These are phyloP conservation scores for Pestalotiopsis sp. DNA, from an alignment of 2,329 filamentous ascomycete species.

Conservation along the genomic window DNA sequence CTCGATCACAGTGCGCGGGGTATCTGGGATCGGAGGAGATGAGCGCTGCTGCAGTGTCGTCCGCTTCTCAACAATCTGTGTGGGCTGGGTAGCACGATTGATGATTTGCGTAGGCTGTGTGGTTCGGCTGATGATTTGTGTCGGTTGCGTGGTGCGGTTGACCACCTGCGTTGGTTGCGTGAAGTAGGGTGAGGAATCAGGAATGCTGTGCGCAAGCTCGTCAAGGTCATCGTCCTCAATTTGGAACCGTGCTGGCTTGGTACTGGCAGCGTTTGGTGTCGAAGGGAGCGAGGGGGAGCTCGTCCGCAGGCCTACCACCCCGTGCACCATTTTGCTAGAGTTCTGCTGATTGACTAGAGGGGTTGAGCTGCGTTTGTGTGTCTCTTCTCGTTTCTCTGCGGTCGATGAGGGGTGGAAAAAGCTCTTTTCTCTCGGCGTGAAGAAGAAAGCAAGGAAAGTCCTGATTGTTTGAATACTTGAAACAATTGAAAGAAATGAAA, in stretches of 20 bases:
- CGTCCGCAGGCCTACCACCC: slow-evolving; percentile 14
- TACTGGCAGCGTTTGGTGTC: slow-evolving; percentile 13
- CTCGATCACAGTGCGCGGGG: slow-evolving; percentile 61
- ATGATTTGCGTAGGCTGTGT: slow-evolving; percentile 67
- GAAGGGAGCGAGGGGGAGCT: slow-evolving; percentile 19
- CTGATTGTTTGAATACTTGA: background rate
- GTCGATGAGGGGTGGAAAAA: background rate
- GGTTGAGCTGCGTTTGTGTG: background rate
- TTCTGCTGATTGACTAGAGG: background rate
- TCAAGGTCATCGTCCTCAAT: slow-evolving; percentile 44
- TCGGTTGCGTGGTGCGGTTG: slow-evolving; percentile 49
- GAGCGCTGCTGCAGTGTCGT: slow-evolving; percentile 34
- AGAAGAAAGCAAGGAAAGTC: background rate
- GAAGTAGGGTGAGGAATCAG: slow-evolving; percentile 46
- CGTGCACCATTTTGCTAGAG: slow-evolving; percentile 8
- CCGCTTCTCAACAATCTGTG: slow-evolving; percentile 39
- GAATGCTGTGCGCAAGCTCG: slow-evolving; percentile 42
- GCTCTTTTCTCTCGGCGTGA: background rate
- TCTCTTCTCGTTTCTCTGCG: background rate
- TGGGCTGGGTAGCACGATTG: slow-evolving; percentile 42
- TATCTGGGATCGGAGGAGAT: slow-evolving; percentile 40
- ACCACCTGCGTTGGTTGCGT: slow-evolving; percentile 46
- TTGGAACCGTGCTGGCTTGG: slow-evolving; percentile 27
- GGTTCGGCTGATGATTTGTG: slow-evolving; percentile 47
- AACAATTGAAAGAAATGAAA: background rate